Base-by-base conservation (phyloP, 176 grass and related monocot genomes). In the Aegilops bicornis region DNA sequence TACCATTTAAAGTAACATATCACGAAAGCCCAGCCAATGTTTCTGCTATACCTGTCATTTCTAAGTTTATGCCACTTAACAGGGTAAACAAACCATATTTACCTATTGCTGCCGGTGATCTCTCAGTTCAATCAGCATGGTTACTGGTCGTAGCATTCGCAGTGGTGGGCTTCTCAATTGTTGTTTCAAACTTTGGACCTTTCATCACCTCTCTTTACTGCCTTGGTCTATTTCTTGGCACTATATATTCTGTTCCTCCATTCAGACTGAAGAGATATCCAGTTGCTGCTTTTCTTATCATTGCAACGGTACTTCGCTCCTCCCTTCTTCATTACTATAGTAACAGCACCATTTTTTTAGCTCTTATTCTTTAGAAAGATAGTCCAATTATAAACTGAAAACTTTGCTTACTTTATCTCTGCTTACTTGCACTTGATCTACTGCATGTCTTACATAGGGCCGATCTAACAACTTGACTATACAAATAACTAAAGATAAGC, bases 41-140 rank as follows among this genome's bases (percentile, higher is more conserved):
- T 36, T 67, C 17, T 66, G 48, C 19, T 79, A 42, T 70, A 64
- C 50, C 9, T 66, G 25, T 22, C 50, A 77, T 88, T 69, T 84
- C 67, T 83, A 39, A 87, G 33, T 79, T 89, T 87, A 37, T 85
- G 36, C 19, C 20, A 73, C 63, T 87, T 17, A 76, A 79, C 85
- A 99, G 97, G 85, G 97, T 99, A 69, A 99, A 99, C 90, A 99
- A 96, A 25, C 94, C 97, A 84, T 96, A 99, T 82, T 91, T 99
- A 58, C 97, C 97, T 37, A 99, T 99, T 86, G 94, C 97, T 83
- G 97, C 94, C 0, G 97, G 97, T 29, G 92, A 99, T 66, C 91
- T 99, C 54, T 99, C 97, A 20, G 85, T 96, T 48, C 83, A 94
- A 69, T 88, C 94, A 39, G 97, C 97, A 78, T 99, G 97, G 97